These are phyloP conservation scores for Beauveria sp. DNA, from an alignment of 2,329 filamentous ascomycete genomes.

Conservation along the genomic window DNA sequence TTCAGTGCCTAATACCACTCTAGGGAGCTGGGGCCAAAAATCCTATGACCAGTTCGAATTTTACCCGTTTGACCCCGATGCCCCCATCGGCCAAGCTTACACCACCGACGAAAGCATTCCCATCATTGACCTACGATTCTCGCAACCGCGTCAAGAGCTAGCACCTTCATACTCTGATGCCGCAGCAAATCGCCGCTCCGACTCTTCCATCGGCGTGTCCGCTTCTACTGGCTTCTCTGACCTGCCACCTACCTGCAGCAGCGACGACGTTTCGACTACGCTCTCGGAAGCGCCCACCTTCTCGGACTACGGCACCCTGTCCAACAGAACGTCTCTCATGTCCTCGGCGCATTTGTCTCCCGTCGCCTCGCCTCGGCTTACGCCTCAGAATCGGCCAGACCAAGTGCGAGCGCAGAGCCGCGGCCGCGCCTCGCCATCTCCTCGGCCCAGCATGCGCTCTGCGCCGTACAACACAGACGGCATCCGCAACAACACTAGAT, in stretches of 20 bases:
- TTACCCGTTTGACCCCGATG: conserved; percentile 47
- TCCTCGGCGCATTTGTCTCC: conserved; percentile 65
- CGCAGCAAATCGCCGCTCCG: conserved; percentile 56
- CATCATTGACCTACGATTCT: conserved; percentile 53
- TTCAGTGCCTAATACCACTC: background rate
- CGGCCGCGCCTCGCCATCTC: conserved; percentile 63
- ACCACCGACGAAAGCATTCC: conserved; percentile 56
- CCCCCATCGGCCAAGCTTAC: conserved; percentile 54
- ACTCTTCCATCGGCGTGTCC: conserved; percentile 67
- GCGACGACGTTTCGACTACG: conserved; percentile 59
- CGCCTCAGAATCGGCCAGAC: conserved; percentile 52
- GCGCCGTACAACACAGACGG: conserved; percentile 65
- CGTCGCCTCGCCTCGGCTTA: conserved; percentile 62
- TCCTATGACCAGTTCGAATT: conserved; percentile 49
- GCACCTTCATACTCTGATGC: conserved; percentile 44
- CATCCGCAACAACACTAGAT: conserved; percentile 60
- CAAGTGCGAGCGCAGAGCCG: conserved; percentile 58
- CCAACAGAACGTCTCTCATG: conserved; percentile 63
- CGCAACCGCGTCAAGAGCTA: conserved; percentile 37
- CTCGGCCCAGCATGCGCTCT: conserved; percentile 58
- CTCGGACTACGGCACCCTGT: conserved; percentile 59
- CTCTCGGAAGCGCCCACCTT: conserved; percentile 62
- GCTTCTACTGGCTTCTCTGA: conserved; percentile 58
- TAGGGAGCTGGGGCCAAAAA: conserved; percentile 43
- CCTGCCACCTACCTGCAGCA: conserved; percentile 49